These are phyloP conservation scores for Cinnamomum chago DNA, from an alignment of 164 flowering plant genomes.

Conservation along the genomic window DNA sequence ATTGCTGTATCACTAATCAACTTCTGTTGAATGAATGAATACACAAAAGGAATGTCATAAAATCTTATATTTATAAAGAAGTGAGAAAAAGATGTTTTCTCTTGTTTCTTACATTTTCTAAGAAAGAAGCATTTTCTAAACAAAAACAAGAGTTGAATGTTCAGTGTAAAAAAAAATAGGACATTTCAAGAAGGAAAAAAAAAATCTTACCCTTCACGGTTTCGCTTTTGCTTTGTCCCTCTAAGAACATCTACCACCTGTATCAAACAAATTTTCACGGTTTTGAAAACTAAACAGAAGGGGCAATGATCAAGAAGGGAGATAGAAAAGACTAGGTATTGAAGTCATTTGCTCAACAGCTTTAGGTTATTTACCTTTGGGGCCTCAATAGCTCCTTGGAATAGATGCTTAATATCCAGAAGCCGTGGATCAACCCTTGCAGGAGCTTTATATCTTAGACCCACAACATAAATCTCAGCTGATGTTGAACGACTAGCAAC, in stretches of 20 bases:
- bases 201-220: constrained; percentile 76
- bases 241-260: constrained; percentile 83
- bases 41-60: not conserved
- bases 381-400: constrained; percentile 60
- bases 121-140: not conserved
- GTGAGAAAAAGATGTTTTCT: not conserved
- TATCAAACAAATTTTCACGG: constrained; percentile 1
- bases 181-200: constrained; percentile 6
- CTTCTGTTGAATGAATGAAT: not conserved
- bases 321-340: not conserved
- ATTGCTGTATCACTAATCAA: not conserved
- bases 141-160: not conserved
- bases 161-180: no score
- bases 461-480: constrained; percentile 82
- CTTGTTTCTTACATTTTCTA: not conserved
- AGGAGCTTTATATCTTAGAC: constrained; percentile 82
- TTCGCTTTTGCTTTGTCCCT: constrained; percentile 72
- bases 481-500: constrained; percentile 85
- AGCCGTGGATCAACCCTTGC: constrained; percentile 97
- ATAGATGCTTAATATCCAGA: constrained; percentile 79
- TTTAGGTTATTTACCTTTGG: constrained; percentile 47
- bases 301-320: not conserved
- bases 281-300: not conserved
- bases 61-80: no score
- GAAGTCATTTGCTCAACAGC: not conserved